Evolutionary conservation across 2,329 filamentous ascomycete genomes (phyloP), one percentile per base, ranked within the genome.

Genomic region (Periconia sp.): DNA sequence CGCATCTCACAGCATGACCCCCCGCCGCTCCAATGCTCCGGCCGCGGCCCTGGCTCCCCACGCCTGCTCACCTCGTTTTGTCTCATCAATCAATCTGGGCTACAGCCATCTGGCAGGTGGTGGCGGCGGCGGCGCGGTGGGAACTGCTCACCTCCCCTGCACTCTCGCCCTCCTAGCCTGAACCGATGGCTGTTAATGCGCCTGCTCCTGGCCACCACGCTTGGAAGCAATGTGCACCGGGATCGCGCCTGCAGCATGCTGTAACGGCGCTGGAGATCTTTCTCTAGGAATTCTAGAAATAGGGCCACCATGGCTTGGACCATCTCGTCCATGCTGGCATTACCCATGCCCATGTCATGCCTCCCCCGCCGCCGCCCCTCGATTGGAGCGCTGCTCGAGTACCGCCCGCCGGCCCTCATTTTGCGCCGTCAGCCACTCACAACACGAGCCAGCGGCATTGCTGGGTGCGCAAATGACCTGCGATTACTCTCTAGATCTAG

Each of bases 251-350:
- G 67, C 64, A 65, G 51, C 52, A 42, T n/a, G 36, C 55, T 68
- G 59, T 57, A 70, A 71, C 68, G 65, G 66, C 54, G 57, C 56
- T 67, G 66, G 65, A 70, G 68, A 71, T 70, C 66, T 70, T n/a
- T 67, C 64, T 64, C 54, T 59, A 56, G 59, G 61, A 59, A 54
- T 71, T 71, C 68, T 71, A 67, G 68, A 72, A 71, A 69, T 66
- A 68, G 63, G 62, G 46, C 60, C 56, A 54, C 57, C 43, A 49
- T 63, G 57, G 59, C 58, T 62, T 56, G 57, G 62, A 50, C 62
- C 57, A 52, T 34, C 36, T n/a, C n/a, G n/a, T n/a, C n/a, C n/a
- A n/a, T n/a, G n/a, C n/a, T n/a, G n/a, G n/a, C n/a, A n/a, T n/a
- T n/a, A n/a, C n/a, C n/a, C n/a, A n/a, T n/a, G n/a, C n/a, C n/a